Evolutionary conservation across 2,329 filamentous ascomycete species (phyloP).

Genomic region (Rhynchosporium graminicola): DNA sequence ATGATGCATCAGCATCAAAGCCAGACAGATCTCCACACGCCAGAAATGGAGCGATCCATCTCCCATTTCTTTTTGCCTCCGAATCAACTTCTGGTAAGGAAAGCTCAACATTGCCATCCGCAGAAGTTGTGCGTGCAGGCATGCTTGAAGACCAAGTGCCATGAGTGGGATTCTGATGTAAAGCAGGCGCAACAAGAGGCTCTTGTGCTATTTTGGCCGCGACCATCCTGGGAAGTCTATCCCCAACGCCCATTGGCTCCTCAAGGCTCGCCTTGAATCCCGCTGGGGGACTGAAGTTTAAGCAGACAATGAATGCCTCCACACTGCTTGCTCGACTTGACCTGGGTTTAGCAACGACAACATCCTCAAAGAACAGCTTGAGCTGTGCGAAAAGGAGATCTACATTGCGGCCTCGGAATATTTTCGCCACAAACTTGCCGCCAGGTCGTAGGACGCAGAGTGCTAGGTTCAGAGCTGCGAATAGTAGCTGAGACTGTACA

Average conservation of each 20-base stretch:
- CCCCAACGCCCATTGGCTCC: slow-evolving; percentile 69
- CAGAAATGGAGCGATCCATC: slow-evolving; percentile 92
- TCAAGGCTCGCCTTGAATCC: slow-evolving; percentile 77
- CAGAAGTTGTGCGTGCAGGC: slow-evolving; percentile 18
- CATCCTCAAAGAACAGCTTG: slow-evolving; percentile 83
- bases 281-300: slow-evolving; percentile 79
- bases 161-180: slow-evolving; percentile 49
- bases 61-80: slow-evolving; percentile 50
- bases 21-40: slow-evolving; percentile 95
- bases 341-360: slow-evolving; percentile 89
- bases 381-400: slow-evolving; percentile 93
- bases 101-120: slow-evolving; percentile 35
- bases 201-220: slow-evolving; percentile 45
- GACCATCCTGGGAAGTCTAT: slow-evolving; percentile 53
- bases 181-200: slow-evolving; percentile 45
- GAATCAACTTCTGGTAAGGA: slow-evolving; percentile 35
- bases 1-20: slow-evolving; percentile 95
- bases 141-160: slow-evolving; percentile 46
- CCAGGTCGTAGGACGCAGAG: slow-evolving; percentile 90
- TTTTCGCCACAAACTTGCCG: slow-evolving; percentile 97
- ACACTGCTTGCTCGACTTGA: slow-evolving; percentile 95
- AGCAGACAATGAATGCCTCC: slow-evolving; percentile 94
- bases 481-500: slow-evolving; percentile 92
- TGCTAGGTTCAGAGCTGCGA: slow-evolving; percentile 89
- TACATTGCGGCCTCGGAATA: slow-evolving; percentile 93